Conservation (phyloP, 1,284 basidiomycete genomes). For the Coniferiporia sulphurascens region DNA sequence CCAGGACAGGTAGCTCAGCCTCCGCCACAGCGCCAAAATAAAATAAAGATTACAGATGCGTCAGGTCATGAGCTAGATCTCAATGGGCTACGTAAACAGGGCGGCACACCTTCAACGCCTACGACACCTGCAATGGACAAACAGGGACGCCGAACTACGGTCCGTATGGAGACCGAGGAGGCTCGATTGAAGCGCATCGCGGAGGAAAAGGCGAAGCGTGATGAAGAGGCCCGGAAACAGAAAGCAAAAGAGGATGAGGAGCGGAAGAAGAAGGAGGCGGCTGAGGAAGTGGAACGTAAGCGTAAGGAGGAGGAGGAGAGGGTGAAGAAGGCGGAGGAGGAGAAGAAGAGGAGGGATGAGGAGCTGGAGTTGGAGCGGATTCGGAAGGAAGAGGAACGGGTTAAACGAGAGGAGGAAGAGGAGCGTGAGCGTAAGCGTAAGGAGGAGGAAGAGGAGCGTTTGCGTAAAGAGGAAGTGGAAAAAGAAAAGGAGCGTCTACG, state of each 20-base stretch:
- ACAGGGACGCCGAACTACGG: constrained; percentile 26
- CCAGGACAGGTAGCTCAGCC: constrained; percentile 32
- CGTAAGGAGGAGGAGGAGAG: constrained; percentile 24
- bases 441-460: constrained; percentile 28
- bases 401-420: constrained; percentile 19
- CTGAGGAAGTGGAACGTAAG: constrained; percentile 30
- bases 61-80: constrained; percentile 55
- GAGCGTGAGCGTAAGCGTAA: constrained; percentile 23
- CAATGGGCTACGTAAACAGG: constrained; percentile 46
- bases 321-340: constrained; percentile 21
- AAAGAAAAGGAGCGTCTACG: constrained; percentile 30
- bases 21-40: constrained; percentile 26
- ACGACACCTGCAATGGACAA: constrained; percentile 33
- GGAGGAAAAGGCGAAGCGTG: constrained; percentile 26
- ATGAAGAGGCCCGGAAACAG: constrained; percentile 26
- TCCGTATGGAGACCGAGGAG: constrained; percentile 45
- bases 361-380: constrained; percentile 32
- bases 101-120: constrained; percentile 32
- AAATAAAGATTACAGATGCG: constrained; percentile 47
- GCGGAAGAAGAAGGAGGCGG: constrained; percentile 31
- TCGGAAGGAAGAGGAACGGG: constrained; percentile 26
- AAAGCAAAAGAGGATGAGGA: constrained; percentile 36
- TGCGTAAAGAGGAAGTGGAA: constrained; percentile 35
- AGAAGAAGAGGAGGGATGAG: constrained; percentile 30
- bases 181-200: constrained; percentile 24